Base-by-base conservation (phyloP, 768 basidiomycete species). In the Rhodotorula paludigena region DNA sequence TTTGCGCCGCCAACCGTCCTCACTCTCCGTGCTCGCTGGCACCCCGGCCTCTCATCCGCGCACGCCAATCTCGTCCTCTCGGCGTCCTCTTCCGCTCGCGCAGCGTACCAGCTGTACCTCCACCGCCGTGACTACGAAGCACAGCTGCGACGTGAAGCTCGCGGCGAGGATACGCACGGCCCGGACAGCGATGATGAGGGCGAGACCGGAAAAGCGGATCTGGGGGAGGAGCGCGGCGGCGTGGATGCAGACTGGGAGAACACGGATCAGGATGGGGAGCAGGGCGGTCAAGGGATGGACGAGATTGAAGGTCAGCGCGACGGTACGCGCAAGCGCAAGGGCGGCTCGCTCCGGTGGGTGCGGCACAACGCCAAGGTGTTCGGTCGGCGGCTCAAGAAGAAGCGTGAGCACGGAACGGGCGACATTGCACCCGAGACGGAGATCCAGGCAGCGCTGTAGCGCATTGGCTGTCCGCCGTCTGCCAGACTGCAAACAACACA, bases 51-150 rank as follows among this genome's bases (percentile, higher is more conserved):
- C 6, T 61, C 60, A 3, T 21, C 39, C 5, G 20, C 11, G 15
- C 60, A 61, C 51, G 39, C 39, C 11, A 20, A 41, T 30, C 28
- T 61, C 48, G 60, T 61, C 32, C 30, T 61, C 21, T 61, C 60
- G 20, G 28, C 49, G 5, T 52, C 49, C 1, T 61, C 60, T 6
- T 49, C 60, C 7, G 49, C 60, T 11, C 38, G 60, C 2, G 49
- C 60, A 8, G 28, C 38, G 3, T 61, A 61, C 51, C 49, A 61
- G 15, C 38, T 61, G 30, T 53, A 41, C 51, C 51, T 61, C 14
- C 41, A 61, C 25, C n/a, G n/a, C 0, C 10, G 25, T 14, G 51
- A 61, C 41, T 36, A 52, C 32, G 39, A 41, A 10, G 49, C 60
- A 12, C 23, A 14, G 30, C 49, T 33, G 30, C 30, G 20, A 16